phyloP scores from a whole-genome alignment of 2,329 filamentous ascomycete genomes.

The Didymella glomerata region DNA sequence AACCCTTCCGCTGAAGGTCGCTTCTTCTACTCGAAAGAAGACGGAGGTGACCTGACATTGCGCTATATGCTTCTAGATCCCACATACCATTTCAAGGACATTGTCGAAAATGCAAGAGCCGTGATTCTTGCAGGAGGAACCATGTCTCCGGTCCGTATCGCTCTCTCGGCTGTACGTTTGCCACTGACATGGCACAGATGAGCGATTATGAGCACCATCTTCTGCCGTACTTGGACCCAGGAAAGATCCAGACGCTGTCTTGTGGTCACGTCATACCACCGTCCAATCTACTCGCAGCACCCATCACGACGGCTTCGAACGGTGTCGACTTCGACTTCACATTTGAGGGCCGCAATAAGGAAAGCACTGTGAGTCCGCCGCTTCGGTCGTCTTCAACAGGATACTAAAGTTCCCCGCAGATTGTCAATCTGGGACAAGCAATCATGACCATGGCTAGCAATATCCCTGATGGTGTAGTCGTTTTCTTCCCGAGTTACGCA shows the following conservation, averaged over 20 bases:
- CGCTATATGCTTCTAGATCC: conserved; percentile 92
- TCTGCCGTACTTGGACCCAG: conserved; percentile 74
- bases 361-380: conserved; percentile 62
- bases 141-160: conserved; percentile 80
- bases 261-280: conserved; percentile 93
- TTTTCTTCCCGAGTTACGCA: conserved; percentile 95
- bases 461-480: conserved; percentile 88
- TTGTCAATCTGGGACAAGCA: conserved; percentile 76
- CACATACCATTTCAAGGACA: conserved; percentile 86
- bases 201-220: conserved; percentile 87
- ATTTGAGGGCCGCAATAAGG: conserved; percentile 77
- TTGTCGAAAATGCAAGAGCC: conserved; percentile 83
- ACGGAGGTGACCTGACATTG: conserved; percentile 66
- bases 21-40: conserved; percentile 64
- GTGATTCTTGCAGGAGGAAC: conserved; percentile 94
- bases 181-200: conserved; percentile 61
- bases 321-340: conserved; percentile 81
- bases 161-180: not conserved
- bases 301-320: conserved; percentile 63
- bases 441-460: conserved; percentile 75
- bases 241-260: conserved; percentile 79
- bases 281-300: conserved; percentile 80
- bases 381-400: not conserved
- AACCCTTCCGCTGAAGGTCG: conserved; percentile 77
- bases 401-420: conserved; percentile 46